Evolutionary conservation across 768 basidiomycete species (phyloP).

Genomic region (Amanita rimosa): DNA sequence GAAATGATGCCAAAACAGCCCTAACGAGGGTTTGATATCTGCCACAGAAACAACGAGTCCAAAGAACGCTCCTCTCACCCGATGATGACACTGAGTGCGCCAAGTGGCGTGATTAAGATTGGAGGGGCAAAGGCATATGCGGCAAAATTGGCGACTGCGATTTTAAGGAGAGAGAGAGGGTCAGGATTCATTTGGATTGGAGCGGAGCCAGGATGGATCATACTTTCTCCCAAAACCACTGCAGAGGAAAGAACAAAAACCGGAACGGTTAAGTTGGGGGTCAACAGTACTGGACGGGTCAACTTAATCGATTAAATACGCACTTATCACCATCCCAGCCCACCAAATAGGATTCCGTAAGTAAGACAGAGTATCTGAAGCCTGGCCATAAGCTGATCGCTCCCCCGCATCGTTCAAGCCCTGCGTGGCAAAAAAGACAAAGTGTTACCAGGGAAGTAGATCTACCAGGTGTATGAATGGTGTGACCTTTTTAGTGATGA

Average conservation of each 20-base stretch:
- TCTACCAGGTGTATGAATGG: background rate
- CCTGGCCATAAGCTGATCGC: constrained; percentile 35
- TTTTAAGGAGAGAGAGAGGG: constrained; percentile 1
- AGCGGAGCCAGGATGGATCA: constrained; percentile 4
- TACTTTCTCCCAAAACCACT: constrained; percentile 94
- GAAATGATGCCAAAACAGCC: constrained; percentile 86
- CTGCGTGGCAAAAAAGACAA: constrained; percentile 31
- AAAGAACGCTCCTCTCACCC: constrained; percentile 44
- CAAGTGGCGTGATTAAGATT: constrained; percentile 96
- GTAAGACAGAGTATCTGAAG: constrained; percentile 80
- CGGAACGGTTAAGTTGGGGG: background rate
- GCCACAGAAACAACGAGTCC: background rate
- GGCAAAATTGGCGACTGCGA: constrained; percentile 77
- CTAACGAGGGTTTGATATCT: constrained; percentile 27
- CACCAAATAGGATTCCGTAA: constrained; percentile 93
- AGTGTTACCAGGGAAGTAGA: background rate
- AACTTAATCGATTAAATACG: constrained; percentile 23
- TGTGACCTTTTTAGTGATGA: constrained; percentile 95
- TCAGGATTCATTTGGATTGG: background rate
- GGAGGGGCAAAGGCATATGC: constrained; percentile 98
- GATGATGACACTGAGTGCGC: constrained; percentile 90
- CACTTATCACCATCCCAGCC: constrained; percentile 88
- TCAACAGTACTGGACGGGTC: background rate
- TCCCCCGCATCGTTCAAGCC: constrained; percentile 82
- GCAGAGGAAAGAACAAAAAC: constrained; percentile 2